Percentiles rank a stretch among this genome's conserved stretches.
These are phyloP conservation scores for Daedaleopsis sinensis DNA, from an alignment of 768 basidiomycete genomes.

Conservation along the genomic window DNA sequence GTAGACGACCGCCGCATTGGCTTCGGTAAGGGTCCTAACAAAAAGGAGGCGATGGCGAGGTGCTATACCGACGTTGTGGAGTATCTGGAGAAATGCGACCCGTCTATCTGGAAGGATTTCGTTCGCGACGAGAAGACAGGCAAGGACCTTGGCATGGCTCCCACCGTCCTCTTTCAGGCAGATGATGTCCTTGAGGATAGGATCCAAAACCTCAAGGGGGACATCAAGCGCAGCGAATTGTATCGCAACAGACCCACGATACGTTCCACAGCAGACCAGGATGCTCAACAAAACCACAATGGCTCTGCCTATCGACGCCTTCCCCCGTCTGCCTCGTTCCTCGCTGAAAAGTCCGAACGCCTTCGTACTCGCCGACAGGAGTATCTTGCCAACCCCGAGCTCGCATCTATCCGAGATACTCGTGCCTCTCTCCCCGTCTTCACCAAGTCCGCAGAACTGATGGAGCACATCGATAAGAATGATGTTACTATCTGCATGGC, in stretches of 20 bases:
- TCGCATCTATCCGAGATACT: conserved; percentile 68
- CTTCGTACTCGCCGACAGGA: conserved; percentile 55
- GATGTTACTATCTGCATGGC: conserved; percentile 91
- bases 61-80: conserved; percentile 88
- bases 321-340: conserved; percentile 32
- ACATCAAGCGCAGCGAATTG: conserved; percentile 64
- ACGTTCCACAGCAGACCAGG: not conserved
- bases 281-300: conserved; percentile 5
- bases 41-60: conserved; percentile 70
- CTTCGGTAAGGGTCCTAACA: conserved; percentile 65
- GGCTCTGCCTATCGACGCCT: conserved; percentile 28
- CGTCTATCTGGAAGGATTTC: conserved; percentile 77
- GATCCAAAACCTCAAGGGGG: conserved; percentile 68
- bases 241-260: conserved; percentile 62
- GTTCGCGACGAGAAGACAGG: conserved; percentile 61
- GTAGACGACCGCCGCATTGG: conserved; percentile 84
- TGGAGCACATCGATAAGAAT: conserved; percentile 70
- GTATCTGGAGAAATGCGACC: conserved; percentile 87
- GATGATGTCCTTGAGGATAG: conserved; percentile 65
- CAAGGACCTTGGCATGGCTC: conserved; percentile 71
- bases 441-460: conserved; percentile 63
- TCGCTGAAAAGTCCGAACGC: conserved; percentile 56
- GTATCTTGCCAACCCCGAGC: conserved; percentile 62
- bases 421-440: conserved; percentile 77
- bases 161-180: conserved; percentile 67